Base-by-base conservation (phyloP, 441 rosid species). In the Biscutella laevigata region DNA sequence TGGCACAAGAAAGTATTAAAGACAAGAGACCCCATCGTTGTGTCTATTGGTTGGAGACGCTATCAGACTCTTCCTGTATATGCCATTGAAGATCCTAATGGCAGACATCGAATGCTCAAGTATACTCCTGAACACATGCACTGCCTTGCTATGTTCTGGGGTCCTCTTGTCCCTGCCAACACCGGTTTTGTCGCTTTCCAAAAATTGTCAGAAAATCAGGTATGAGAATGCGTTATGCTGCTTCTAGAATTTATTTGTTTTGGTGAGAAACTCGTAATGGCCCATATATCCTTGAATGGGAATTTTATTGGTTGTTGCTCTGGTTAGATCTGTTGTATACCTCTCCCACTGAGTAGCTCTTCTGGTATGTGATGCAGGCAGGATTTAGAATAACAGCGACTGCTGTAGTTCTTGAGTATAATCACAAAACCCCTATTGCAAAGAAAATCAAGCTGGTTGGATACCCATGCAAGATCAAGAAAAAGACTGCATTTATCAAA, bases 41-140 rank as follows among this genome's bases (percentile, higher is more conserved):
- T 88, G 35, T 91, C 96, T 47, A 69, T 88, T 53, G 98, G 98
- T 28, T 88, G 98, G 98, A 83, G 95, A 67, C 88, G 96, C 17
- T 83, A 82, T 64, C 95, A 91, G 53, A 88, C 96, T 36, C 64
- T 72, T 32, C 96, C 95, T 59, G 74, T 88, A 54, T 85, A 77
- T 62, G 88, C 91, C 37, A 77, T 79, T 55, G 95, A 88, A 76
- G 98, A 88, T 59, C 69, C 38, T 21, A 83, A 79, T 73, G 98
- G 89, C 69, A 78, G 95, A 73, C 81, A 80, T 72, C 86, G 94
- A 59, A 88, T 88, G 96, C 81, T 91, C 13, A 88, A 85, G 79
- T 88, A 83, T 78, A 85, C 94, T 58, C 96, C 94, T 5, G 96
- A 82, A 51, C 98, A 88, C 71, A 82, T 82, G 95, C 95, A 85